phyloP scores from a whole-genome alignment of 257 asterid genomes.

The Nicotiana tomentosiformis region DNA sequence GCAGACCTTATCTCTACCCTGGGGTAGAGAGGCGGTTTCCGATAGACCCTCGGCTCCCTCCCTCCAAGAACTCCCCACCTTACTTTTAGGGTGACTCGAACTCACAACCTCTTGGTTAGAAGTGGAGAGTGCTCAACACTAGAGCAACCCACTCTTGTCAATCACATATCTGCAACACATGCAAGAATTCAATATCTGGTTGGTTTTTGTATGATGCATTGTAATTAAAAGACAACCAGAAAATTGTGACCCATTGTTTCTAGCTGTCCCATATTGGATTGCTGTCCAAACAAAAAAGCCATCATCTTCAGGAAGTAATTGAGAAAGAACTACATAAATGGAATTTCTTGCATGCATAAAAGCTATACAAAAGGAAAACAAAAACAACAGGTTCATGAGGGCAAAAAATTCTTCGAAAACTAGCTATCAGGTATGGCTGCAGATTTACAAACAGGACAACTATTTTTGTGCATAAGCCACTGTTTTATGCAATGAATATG shows the following conservation, averaged over 20 bases:
- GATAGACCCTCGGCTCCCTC: too few species aligned
- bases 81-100: too few species aligned
- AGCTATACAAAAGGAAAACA: constrained; percentile 27
- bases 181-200: neutral
- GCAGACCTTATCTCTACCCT: too few species aligned
- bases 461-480: constrained; percentile 72
- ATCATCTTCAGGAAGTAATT: neutral
- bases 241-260: neutral
- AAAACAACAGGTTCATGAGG: neutral
- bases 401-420: neutral
- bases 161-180: neutral
- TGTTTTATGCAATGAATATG: constrained; percentile 70
- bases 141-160: neutral
- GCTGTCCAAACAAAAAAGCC: neutral
- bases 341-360: constrained; percentile 27
- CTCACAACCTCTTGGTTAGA: too few species aligned
- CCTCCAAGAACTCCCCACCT: too few species aligned
- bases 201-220: neutral
- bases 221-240: neutral
- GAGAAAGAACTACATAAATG: constrained; percentile 10
- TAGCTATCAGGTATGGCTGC: constrained; percentile 30
- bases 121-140: too few species aligned
- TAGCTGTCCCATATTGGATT: neutral
- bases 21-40: too few species aligned
- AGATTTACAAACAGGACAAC: constrained; percentile 72